A percentile compares a stretch with the other conserved stretches of the same genome.
These are phyloP conservation scores for Laburnicola sp. DNA, from an alignment of 2,329 filamentous ascomycete species.

Conservation along the genomic window DNA sequence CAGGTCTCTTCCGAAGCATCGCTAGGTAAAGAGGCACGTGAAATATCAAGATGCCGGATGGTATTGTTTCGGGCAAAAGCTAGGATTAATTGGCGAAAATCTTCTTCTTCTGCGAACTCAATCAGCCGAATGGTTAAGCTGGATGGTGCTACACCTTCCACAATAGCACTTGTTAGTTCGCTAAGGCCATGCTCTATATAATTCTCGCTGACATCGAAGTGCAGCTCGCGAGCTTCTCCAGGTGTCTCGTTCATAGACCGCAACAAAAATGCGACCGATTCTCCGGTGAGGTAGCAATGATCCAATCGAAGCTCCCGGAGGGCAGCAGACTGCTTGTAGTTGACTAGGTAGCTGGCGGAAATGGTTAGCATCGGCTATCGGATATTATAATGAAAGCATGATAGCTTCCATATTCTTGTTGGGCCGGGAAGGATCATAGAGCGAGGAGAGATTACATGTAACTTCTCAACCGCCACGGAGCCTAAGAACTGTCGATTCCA, in stretches of 20 bases:
- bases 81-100: constrained; percentile 65
- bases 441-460: too few species aligned
- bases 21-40: constrained; percentile 69
- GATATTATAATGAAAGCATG: too few species aligned
- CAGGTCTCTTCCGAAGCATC: constrained; percentile 70
- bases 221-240: constrained; percentile 59
- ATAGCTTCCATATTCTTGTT: too few species aligned
- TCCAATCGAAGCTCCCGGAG: constrained; percentile 66
- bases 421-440: not conserved
- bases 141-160: constrained; percentile 59
- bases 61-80: constrained; percentile 66
- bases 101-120: constrained; percentile 67
- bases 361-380: constrained; percentile 35
- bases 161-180: constrained; percentile 57
- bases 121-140: constrained; percentile 69
- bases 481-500: too few species aligned
- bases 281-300: constrained; percentile 67
- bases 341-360: constrained; percentile 60
- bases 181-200: constrained; percentile 58
- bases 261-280: constrained; percentile 66
- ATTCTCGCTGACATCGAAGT: constrained; percentile 69
- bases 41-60: constrained; percentile 68
- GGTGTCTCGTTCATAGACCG: constrained; percentile 61
- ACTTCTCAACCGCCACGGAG: not conserved
- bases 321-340: constrained; percentile 59